These are phyloP conservation scores for Ceratobasidium sp. DNA, from an alignment of 1,284 basidiomycete genomes.

Conservation along the genomic window DNA sequence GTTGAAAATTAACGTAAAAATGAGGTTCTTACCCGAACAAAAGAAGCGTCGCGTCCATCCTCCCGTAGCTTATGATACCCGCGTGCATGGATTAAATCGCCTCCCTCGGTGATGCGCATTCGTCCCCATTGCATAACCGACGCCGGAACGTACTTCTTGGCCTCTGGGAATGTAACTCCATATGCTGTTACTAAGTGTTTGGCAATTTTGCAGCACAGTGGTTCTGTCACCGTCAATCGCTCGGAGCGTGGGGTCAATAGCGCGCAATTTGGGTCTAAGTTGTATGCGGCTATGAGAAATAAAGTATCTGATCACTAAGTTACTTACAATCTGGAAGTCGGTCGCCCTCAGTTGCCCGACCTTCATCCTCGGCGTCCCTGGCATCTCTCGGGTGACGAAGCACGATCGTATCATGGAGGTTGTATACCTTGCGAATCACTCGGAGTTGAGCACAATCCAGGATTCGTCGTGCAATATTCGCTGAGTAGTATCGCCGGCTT, in stretches of 20 bases:
- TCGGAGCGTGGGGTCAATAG: not conserved
- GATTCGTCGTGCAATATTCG: conserved; percentile 45
- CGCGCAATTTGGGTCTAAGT: not conserved
- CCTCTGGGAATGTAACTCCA: no score
- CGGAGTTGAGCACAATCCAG: conserved; percentile 42
- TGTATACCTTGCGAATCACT: conserved; percentile 44
- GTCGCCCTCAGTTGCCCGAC: not conserved
- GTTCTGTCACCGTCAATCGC: no score
- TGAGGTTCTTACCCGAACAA: not conserved
- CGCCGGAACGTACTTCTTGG: no score
- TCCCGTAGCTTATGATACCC: not conserved
- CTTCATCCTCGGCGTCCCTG: not conserved
- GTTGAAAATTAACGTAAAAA: no score
- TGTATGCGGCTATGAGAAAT: not conserved
- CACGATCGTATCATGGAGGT: conserved; percentile 19
- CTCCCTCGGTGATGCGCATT: no score
- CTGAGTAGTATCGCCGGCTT: conserved; percentile 45
- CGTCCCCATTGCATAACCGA: no score
- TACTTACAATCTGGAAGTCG: not conserved
- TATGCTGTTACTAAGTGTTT: no score
- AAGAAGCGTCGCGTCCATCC: not conserved
- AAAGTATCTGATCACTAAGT: not conserved
- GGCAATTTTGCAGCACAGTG: no score
- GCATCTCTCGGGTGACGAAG: not conserved
- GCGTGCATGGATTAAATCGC: not conserved